A percentile compares a stretch with the other conserved stretches of the same genome.
phyloP scores from a whole-genome alignment of 2,329 filamentous ascomycete genomes.

The Cladophialophora yegresii region DNA sequence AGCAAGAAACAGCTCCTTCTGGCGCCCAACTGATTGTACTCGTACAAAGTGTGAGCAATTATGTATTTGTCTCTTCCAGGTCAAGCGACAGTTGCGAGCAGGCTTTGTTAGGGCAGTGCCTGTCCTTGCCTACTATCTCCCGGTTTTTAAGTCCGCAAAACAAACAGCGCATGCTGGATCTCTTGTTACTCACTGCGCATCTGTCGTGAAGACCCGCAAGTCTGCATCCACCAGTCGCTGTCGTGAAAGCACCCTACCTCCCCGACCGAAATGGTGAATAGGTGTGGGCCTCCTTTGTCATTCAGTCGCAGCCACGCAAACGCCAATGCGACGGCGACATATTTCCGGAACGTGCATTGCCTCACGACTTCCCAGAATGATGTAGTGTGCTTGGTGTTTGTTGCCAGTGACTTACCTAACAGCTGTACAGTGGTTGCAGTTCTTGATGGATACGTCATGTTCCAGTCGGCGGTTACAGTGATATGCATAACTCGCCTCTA shows the following conservation, averaged over 20 bases:
- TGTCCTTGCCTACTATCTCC: not conserved
- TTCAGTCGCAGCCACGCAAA: not conserved
- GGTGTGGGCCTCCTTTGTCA: slow-evolving; percentile 2
- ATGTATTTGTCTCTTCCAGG: not conserved
- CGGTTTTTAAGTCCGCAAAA: not conserved
- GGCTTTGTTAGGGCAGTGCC: not conserved
- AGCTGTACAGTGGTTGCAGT: not conserved
- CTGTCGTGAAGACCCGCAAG: not conserved
- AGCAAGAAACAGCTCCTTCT: not conserved
- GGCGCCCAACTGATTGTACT: not conserved
- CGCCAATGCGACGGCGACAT: slow-evolving; percentile 2
- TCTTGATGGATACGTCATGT: not conserved
- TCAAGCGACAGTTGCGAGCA: not conserved
- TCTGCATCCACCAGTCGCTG: not conserved
- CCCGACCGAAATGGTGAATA: not conserved
- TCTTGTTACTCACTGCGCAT: not conserved
- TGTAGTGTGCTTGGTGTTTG: slow-evolving; percentile 3
- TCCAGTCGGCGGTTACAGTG: not conserved
- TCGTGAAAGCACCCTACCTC: not conserved
- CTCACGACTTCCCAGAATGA: slow-evolving; percentile 17
- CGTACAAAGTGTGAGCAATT: not conserved
- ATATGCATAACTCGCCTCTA: not conserved
- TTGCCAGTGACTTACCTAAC: not conserved
- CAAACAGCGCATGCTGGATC: too few species aligned
- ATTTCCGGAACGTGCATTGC: not conserved